A percentile compares a stretch with the other conserved stretches of the same genome.
Conservation (phyloP, 257 asterid genomes). For the Solanum raphanifolium region DNA sequence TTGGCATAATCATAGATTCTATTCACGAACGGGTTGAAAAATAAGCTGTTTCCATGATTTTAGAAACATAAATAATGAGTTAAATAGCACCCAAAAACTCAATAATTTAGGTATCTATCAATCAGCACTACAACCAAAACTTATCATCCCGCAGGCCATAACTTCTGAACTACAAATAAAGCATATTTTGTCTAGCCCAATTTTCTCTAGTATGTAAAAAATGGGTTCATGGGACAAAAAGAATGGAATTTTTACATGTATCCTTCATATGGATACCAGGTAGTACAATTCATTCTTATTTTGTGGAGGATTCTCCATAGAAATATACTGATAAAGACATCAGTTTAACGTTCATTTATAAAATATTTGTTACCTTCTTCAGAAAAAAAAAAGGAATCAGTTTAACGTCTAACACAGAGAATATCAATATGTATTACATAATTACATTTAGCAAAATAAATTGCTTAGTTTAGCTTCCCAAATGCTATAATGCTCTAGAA, state of each 20-base stretch:
- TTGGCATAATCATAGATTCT: constrained; percentile 63
- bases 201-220: not conserved
- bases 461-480: not conserved
- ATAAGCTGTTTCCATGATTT: constrained; percentile 55
- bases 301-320: not conserved
- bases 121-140: not conserved
- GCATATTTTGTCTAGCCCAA: not conserved
- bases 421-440: not conserved
- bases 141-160: not conserved
- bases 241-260: not conserved
- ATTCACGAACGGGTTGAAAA: constrained; percentile 59
- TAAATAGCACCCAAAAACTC: not conserved
- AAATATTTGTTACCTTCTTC: not conserved
- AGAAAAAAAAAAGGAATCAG: not conserved
- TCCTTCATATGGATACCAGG: not conserved
- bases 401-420: not conserved
- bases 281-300: not conserved
- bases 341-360: not conserved
- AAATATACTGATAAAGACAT: not conserved
- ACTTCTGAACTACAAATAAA: not conserved
- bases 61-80: constrained; percentile 16
- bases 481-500: not conserved
- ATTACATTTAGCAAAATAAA: not conserved
- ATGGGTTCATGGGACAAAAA: not conserved
- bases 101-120: not conserved